A percentile compares a stretch with the other conserved stretches of the same genome.
Evolutionary conservation across 345 rosid genomes (phyloP).

Genomic region (Anacardium occidentale): DNA sequence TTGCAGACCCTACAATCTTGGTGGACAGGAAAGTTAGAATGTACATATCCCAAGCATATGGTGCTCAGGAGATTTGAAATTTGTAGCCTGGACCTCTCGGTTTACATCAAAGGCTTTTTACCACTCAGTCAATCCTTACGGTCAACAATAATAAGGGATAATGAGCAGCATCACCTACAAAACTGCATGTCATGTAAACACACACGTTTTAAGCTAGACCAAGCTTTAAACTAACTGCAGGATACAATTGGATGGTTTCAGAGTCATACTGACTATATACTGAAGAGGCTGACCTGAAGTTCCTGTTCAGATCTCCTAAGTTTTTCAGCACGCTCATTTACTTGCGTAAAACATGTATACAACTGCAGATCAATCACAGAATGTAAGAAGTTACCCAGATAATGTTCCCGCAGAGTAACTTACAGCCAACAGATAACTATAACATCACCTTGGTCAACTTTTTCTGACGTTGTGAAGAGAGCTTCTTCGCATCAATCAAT

Average conservation of each 20-base stretch:
- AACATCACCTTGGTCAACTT: slow-evolving; percentile 65
- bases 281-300: slow-evolving; percentile 57
- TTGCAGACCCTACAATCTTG: too few relatives aligned
- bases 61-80: too few relatives aligned
- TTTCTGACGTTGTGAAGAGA: slow-evolving; percentile 52
- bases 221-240: not conserved
- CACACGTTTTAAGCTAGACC: not conserved
- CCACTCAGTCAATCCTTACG: too few relatives aligned
- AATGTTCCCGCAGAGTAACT: slow-evolving; percentile 15
- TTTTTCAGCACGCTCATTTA: slow-evolving; percentile 56
- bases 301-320: slow-evolving; percentile 70
- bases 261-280: not conserved
- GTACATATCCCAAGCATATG: too few relatives aligned
- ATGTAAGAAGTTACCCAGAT: slow-evolving; percentile 17
- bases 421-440: slow-evolving; percentile 7
- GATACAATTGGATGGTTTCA: not conserved
- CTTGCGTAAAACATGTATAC: slow-evolving; percentile 58
- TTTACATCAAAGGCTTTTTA: too few relatives aligned
- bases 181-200: not conserved
- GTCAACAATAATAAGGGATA: not conserved
- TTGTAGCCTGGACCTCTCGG: too few relatives aligned
- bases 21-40: too few relatives aligned
- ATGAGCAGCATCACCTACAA: not conserved
- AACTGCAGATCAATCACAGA: slow-evolving; percentile 48
- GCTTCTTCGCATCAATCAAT: slow-evolving; percentile 59